phyloP scores from a whole-genome alignment of 805 yeast genomes.

The Candida sakaeoensis region DNA sequence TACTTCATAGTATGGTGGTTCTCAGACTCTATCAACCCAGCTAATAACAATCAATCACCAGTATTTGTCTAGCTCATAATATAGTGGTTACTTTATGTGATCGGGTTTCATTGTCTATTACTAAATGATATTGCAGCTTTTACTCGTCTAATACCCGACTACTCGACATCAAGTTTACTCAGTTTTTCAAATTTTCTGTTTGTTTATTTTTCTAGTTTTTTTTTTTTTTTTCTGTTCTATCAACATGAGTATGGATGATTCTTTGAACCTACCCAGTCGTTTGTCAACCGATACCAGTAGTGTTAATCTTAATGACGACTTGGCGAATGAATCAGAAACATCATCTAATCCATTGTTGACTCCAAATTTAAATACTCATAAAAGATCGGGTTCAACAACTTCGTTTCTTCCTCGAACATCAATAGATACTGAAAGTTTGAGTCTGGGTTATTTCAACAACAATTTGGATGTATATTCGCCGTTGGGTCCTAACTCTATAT shows the following conservation, averaged over 20 bases:
- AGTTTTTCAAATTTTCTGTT: not conserved
- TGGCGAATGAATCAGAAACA: slow-evolving; percentile 24
- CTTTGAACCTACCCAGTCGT: slow-evolving; percentile 15
- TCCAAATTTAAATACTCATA: slow-evolving; percentile 1
- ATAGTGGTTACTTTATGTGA: too few species aligned
- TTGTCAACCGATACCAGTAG: slow-evolving; percentile 17
- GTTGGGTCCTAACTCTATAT: slow-evolving; percentile 72
- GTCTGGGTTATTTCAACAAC: slow-evolving; percentile 7
- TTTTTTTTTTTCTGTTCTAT: slow-evolving; percentile 3
- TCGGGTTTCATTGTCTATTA: too few species aligned
- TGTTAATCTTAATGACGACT: slow-evolving; percentile 31
- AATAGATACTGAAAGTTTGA: slow-evolving; percentile 26
- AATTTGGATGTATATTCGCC: slow-evolving; percentile 40
- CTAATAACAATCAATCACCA: too few species aligned
- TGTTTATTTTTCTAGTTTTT: not conserved
- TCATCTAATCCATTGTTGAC: slow-evolving; percentile 13
- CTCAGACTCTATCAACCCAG: too few species aligned
- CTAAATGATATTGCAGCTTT: too few species aligned
- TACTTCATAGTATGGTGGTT: too few species aligned
- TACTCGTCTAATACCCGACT: too few species aligned
- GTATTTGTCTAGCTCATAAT: too few species aligned
- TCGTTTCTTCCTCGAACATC: slow-evolving; percentile 22
- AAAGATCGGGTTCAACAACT: slow-evolving; percentile 13
- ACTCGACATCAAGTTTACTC: too few species aligned
- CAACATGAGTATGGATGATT: slow-evolving; percentile 6